Evolutionary conservation across 306 rosid species (phyloP), one percentile per base, ranked within the genome.

Genomic region (Quercus ilex): DNA sequence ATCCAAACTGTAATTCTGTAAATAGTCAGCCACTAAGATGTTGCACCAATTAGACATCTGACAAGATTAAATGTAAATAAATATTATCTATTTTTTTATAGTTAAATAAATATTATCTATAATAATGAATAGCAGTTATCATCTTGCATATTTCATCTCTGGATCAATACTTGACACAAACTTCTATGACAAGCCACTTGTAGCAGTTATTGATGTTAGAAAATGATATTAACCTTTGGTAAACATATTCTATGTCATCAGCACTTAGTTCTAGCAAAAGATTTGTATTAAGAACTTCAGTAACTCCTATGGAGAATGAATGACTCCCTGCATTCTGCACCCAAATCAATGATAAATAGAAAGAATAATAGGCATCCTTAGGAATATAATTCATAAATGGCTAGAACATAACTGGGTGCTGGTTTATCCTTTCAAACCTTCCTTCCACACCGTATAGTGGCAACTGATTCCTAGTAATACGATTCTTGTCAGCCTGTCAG

Each of bases 231-330:
- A 62, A 95, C 99, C 97, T 91, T 86, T 92, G 99, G 84, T 87
- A 95, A 60, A 95, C 99, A 82, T 92, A 95, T 53, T 92, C 98
- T 38, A 92, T 90, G 74, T 92, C 99, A 78, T 90, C 93, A 14
- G 98, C 99, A 75, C 94, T 93, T 85, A 95, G 79, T 87, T 95
- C 99, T 81, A 95, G 79, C 73, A 92, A 83, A 35, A 95, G 91
- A 84, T 95, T 91, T 83, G 99, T 81, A 85, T 92, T 95, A 71
- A 95, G 92, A 86, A 92, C 93, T 89, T 95, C 98, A 1, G 96
- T 89, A 79, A 95, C 86, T 73, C 98, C 97, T 73, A 92, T 91
- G 78, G 99, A 92, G 84, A 91, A 92, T 25, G 98, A 95, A 88
- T 89, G 93, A 58, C 87, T 89, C 81, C 97, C 98, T 75, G 98